Evolutionary conservation across 306 rosid genomes (phyloP), one percentile per base, ranked within the genome.

Genomic region (Cajanus cajan): DNA sequence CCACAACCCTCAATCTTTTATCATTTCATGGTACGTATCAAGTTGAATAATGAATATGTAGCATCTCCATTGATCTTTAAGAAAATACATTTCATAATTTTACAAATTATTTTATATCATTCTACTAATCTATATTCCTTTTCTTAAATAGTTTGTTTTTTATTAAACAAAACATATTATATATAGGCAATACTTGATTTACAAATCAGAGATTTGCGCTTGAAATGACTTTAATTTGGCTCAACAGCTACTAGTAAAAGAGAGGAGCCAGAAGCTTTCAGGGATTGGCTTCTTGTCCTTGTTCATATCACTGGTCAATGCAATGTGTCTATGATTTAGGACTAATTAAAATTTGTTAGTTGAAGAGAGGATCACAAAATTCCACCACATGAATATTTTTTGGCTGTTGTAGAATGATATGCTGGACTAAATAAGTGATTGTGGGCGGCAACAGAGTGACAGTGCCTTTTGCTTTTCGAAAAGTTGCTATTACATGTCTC

Each of bases 1-100:
- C 79, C 70, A 74, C 79, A 43, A 7, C 40, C 34, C 52, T 55
- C 40, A 7, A 54, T 4, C 40, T 28, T 74, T 74, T 41, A 64
- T 59, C 31, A 74, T 59, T 74, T 25, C 64, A 57, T 57, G 16
- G 55, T 62, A 73, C 54, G 4, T 39, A 37, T 19, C 54, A 21
- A 55, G 24, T 54, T 55, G n/a, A 19, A 55, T 28, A 28, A 3
- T n/a, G n/a, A n/a, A n/a, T n/a, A n/a, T n/a, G n/a, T 13, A 22
- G 37, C 21, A 52, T n/a, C 39, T 54, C 37, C 12, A 39, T 51
- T 19, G n/a, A n/a, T 36, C 43, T 31, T 62, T 34, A 14, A 6
- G 15, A 55, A 55, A 55, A 55, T 55, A 7, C 64, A 55, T 55
- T 22, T 21, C 19, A 54, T 9, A 1, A 54, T 54, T n/a, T n/a